phyloP scores from a whole-genome alignment of 257 asterid genomes.

The Fraxinus cuspidata region DNA sequence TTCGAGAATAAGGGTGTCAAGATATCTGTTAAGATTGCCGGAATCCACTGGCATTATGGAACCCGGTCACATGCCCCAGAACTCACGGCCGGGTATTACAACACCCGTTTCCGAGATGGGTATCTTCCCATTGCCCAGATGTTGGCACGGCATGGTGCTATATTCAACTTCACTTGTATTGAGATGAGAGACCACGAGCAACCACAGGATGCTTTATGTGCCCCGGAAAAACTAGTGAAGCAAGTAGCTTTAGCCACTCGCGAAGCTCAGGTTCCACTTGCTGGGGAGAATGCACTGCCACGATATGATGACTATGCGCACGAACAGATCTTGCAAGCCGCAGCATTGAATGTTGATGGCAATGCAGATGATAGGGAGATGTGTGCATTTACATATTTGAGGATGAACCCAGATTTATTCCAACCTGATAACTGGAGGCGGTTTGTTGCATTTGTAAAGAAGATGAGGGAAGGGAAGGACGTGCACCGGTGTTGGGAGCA shows the following conservation, averaged over 20 bases:
- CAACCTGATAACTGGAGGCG: conserved; percentile 91
- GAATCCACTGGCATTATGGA: conserved; percentile 98
- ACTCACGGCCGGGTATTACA: conserved; percentile 93
- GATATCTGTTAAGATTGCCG: conserved; percentile 84
- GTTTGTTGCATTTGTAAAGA: conserved; percentile 85
- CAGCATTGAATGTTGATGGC: conserved; percentile 51
- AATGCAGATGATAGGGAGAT: conserved; percentile 48
- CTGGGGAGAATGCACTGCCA: conserved; percentile 92
- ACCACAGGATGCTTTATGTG: conserved; percentile 88
- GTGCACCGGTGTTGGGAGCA: conserved; percentile 62
- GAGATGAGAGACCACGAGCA: conserved; percentile 97
- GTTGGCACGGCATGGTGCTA: conserved; percentile 78
- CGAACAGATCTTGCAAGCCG: conserved; percentile 64
- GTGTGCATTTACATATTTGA: conserved; percentile 94
- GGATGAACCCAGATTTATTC: conserved; percentile 86
- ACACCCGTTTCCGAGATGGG: conserved; percentile 79
- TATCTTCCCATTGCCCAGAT: conserved; percentile 95
- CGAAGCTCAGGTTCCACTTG: conserved; percentile 75
- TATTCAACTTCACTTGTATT: conserved; percentile 90
- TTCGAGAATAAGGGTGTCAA: conserved; percentile 60
- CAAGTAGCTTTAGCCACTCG: conserved; percentile 86
- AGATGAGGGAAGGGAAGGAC: conserved; percentile 82
- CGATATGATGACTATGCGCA: conserved; percentile 80
- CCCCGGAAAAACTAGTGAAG: conserved; percentile 81
- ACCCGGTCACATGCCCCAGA: conserved; percentile 96